Conservation (phyloP, 2,329 filamentous ascomycete genomes). For the Trichoderma afroharzianum region DNA sequence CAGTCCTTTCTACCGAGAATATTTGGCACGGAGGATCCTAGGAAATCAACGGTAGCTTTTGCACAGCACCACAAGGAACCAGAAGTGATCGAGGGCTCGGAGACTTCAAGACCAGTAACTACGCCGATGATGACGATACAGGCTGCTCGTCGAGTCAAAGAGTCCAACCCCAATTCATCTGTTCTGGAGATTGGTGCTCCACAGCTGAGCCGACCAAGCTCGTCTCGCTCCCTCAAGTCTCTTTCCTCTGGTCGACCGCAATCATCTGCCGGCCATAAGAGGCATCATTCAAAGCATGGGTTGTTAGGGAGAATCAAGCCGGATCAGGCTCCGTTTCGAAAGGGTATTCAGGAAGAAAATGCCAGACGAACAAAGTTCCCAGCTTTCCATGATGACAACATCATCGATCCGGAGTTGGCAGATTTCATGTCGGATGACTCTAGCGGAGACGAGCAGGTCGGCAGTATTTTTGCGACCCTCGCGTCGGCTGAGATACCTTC, state of each 20-base stretch:
- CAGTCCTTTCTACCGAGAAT: conserved; percentile 65
- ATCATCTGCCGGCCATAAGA: conserved; percentile 70
- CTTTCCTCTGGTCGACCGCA: conserved; percentile 65
- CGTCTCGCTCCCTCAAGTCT: conserved; percentile 83
- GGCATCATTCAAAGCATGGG: conserved; percentile 84
- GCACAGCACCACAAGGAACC: conserved; percentile 37
- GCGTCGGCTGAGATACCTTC: conserved; percentile 62
- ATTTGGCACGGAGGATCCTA: conserved; percentile 52
- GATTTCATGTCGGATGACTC: conserved; percentile 96
- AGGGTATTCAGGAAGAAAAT: conserved; percentile 62
- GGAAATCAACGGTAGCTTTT: conserved; percentile 33
- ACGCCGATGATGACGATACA: conserved; percentile 71
- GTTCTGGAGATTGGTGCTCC: conserved; percentile 86
- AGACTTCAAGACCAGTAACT: conserved; percentile 53
- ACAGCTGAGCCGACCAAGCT: conserved; percentile 84
- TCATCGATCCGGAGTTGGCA: conserved; percentile 93
- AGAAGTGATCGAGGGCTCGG: conserved; percentile 40
- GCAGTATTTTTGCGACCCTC: conserved; percentile 74
- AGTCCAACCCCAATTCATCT: conserved; percentile 81
- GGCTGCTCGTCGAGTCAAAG: conserved; percentile 61
- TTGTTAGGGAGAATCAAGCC: conserved; percentile 72
- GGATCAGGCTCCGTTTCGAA: conserved; percentile 84
- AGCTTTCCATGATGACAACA: conserved; percentile 97
- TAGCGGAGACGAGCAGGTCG: conserved; percentile 83
- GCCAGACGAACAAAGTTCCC: conserved; percentile 63